phyloP scores from a whole-genome alignment of 2,329 filamentous ascomycete genomes.

The Clonostachys rosea region DNA sequence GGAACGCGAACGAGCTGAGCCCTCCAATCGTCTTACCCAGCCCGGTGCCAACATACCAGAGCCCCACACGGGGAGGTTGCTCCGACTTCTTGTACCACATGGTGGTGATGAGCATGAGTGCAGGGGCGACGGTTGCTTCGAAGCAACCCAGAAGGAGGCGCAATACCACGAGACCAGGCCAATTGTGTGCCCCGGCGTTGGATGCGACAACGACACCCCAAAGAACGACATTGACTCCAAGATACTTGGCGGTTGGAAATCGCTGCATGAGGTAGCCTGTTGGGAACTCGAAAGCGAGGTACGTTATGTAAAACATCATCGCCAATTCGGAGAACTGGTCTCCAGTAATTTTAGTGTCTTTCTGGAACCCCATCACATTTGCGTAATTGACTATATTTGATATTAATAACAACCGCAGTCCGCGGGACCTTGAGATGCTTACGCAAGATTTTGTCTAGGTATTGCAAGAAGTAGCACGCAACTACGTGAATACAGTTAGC shows the following conservation, averaged over 20 bases:
- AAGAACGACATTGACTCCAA: slow-evolving; percentile 39
- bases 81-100: slow-evolving; percentile 54
- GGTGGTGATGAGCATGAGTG: slow-evolving; percentile 50
- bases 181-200: slow-evolving; percentile 40
- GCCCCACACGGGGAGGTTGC: slow-evolving; percentile 46
- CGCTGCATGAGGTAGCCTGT: slow-evolving; percentile 42
- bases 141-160: slow-evolving; percentile 50
- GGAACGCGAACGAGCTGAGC: slow-evolving; percentile 18
- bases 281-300: slow-evolving; percentile 44
- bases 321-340: slow-evolving; percentile 64
- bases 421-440: no score
- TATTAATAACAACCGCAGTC: no score
- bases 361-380: no score
- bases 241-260: slow-evolving; percentile 40
- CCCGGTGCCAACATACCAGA: slow-evolving; percentile 58
- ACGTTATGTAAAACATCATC: slow-evolving; percentile 41
- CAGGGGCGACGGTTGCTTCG: slow-evolving; percentile 49
- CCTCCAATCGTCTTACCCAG: slow-evolving; percentile 69
- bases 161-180: slow-evolving; percentile 40
- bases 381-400: no score
- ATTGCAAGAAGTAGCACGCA: no score
- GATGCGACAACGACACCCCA: slow-evolving; percentile 43
- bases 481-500: no score
- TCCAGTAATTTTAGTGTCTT: no score
- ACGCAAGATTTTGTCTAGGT: no score